A percentile compares a stretch with the other conserved stretches of the same genome.
phyloP scores from a whole-genome alignment of 768 basidiomycete species.

The Coprinellus micaceus region DNA sequence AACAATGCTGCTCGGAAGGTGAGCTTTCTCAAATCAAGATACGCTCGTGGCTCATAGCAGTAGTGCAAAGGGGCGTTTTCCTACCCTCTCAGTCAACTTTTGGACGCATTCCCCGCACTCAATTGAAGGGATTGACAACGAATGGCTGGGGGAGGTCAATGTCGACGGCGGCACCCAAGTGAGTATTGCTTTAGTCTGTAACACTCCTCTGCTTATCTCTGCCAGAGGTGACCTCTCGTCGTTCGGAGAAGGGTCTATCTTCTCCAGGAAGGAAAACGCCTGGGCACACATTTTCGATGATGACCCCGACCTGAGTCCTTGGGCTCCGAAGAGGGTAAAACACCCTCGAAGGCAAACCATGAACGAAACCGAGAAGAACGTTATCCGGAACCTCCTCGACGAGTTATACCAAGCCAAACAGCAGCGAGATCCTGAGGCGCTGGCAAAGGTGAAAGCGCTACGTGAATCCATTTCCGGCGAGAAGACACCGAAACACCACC shows the following conservation, averaged over 20 bases:
- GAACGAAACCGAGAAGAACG: constrained; percentile 62
- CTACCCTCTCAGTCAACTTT: neutral
- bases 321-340: too few relatives aligned
- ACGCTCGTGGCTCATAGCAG: neutral
- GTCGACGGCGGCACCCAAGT: too few relatives aligned
- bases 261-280: constrained; percentile 7
- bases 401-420: constrained; percentile 47
- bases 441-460: neutral
- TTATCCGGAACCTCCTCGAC: constrained; percentile 72
- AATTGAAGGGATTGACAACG: neutral
- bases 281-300: constrained; percentile 17
- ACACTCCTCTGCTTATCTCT: too few relatives aligned
- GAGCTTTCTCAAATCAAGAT: neutral
- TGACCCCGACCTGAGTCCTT: too few relatives aligned
- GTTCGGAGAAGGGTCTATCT: constrained; percentile 8
- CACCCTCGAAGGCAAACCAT: constrained; percentile 43
- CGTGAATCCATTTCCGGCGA: neutral
- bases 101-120: neutral
- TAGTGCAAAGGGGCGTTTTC: neutral
- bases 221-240: too few relatives aligned
- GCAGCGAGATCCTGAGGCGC: neutral
- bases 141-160: too few relatives aligned
- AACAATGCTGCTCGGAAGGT: constrained; percentile 8
- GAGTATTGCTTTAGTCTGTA: too few relatives aligned
- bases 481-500: neutral